Conservation (phyloP, 2,329 filamentous ascomycete genomes). For the Fonsecaea pugnacius region DNA sequence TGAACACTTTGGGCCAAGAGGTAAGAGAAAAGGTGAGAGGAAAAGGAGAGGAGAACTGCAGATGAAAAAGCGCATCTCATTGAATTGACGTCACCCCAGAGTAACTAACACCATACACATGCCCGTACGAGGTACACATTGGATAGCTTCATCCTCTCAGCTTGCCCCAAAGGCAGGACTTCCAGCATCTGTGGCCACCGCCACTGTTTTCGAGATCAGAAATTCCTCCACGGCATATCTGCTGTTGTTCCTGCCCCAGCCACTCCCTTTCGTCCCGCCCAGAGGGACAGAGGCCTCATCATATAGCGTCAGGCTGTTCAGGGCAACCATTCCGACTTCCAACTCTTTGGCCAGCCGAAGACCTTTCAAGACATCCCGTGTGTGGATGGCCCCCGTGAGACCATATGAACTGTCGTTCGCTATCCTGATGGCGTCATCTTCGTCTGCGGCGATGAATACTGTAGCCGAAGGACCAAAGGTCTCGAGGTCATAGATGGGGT, state of each 20-base stretch:
- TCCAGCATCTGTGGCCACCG: background rate
- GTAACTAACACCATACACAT: too few relatives aligned
- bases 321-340: constrained; percentile 56
- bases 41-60: too few relatives aligned
- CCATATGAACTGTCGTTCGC: constrained; percentile 34
- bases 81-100: too few relatives aligned
- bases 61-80: too few relatives aligned
- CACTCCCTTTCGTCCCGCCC: constrained; percentile 18
- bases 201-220: background rate
- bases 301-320: constrained; percentile 13
- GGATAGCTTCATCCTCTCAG: background rate
- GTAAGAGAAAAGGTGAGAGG: too few relatives aligned
- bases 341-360: constrained; percentile 64
- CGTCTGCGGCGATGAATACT: constrained; percentile 66
- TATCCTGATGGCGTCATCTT: constrained; percentile 54
- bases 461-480: constrained; percentile 77
- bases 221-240: constrained; percentile 19
- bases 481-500: constrained; percentile 69
- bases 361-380: constrained; percentile 43
- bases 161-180: background rate
- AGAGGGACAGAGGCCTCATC: constrained; percentile 17
- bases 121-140: too few relatives aligned
- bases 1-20: too few relatives aligned
- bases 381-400: constrained; percentile 28
- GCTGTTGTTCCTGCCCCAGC: constrained; percentile 21